Percentiles rank a stretch among this genome's conserved stretches.
Conservation (phyloP, 495 filamentous ascomycete species). For the Neurospora sp. region DNA sequence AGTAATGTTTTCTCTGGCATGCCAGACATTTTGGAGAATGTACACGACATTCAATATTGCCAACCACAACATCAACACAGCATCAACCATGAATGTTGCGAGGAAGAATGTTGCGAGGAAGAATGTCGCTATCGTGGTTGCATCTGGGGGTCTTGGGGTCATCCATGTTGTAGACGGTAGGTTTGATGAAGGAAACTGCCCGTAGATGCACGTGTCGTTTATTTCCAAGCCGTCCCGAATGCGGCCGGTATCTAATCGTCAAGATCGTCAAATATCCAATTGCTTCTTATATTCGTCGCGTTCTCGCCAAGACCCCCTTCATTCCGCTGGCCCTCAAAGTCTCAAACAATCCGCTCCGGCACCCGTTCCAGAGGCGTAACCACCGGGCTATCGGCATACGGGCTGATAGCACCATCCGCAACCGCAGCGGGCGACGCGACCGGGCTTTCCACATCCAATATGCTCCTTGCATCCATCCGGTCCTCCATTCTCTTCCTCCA, state of each 20-base stretch:
- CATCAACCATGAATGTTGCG: too few relatives aligned
- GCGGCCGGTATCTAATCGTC: not conserved
- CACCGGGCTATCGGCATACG: not conserved
- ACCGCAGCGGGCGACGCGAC: not conserved
- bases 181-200: not conserved
- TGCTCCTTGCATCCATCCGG: not conserved
- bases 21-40: too few relatives aligned
- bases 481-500: constrained; percentile 50
- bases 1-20: too few relatives aligned
- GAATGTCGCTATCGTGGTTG: not conserved
- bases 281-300: not conserved
- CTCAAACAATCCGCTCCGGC: not conserved
- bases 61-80: too few relatives aligned
- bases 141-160: not conserved
- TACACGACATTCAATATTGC: too few relatives aligned
- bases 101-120: too few relatives aligned
- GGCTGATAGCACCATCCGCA: not conserved
- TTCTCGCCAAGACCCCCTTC: not conserved
- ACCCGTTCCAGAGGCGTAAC: not conserved
- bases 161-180: not conserved
- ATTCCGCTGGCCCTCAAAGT: not conserved
- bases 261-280: not conserved
- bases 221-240: not conserved
- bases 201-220: not conserved
- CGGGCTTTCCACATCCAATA: not conserved